Evolutionary conservation across 1,284 basidiomycete genomes (phyloP).

Genomic region (Puccinia triticina): DNA sequence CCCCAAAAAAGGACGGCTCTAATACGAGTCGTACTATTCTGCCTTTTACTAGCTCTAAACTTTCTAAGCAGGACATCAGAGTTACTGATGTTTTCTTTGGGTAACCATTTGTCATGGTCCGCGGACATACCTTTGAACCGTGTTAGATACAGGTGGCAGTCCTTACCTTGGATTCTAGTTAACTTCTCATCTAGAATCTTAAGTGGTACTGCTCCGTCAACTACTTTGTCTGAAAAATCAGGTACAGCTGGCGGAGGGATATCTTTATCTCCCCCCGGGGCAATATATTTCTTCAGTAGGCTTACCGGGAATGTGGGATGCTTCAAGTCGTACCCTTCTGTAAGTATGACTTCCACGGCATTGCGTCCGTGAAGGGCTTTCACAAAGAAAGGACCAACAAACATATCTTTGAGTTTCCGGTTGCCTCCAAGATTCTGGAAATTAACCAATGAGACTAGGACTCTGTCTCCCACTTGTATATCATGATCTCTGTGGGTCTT

Average conservation of each 20-base stretch:
- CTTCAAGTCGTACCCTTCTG: too few relatives aligned
- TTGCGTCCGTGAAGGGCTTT: background rate
- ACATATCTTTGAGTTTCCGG: too few relatives aligned
- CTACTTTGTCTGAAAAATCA: background rate
- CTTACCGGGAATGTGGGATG: background rate
- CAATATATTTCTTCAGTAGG: background rate
- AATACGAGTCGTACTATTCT: background rate
- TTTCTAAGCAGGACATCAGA: background rate
- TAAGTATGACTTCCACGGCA: slow-evolving; percentile 22
- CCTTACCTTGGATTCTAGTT: background rate
- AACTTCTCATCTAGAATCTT: background rate
- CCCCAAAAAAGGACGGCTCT: too few relatives aligned
- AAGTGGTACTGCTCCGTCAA: background rate
- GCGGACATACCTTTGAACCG: background rate
- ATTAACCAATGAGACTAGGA: background rate
- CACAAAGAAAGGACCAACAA: background rate
- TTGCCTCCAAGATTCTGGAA: background rate
- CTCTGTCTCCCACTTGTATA: background rate
- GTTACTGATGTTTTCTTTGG: background rate
- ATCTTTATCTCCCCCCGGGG: background rate
- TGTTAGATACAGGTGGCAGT: background rate
- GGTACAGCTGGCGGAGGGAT: background rate
- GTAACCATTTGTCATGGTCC: background rate
- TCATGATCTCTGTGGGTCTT: background rate
- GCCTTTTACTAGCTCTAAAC: background rate